Evolutionary conservation across 192 early-diverging fungal species (phyloP).

Genomic region (Linderina pennispora): DNA sequence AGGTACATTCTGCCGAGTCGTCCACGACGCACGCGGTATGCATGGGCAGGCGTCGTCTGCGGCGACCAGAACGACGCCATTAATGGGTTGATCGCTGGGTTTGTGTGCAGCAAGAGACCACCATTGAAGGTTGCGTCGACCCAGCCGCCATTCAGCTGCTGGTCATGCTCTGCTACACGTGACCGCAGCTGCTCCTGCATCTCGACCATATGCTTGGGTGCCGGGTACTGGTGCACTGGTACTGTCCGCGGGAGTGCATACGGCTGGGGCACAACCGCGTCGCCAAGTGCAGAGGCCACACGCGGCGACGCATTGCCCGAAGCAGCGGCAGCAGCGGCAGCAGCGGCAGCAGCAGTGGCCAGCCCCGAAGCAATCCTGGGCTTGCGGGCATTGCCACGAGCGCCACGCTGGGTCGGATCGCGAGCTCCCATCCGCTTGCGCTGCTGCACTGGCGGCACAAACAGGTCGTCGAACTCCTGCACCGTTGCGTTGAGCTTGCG

Average conservation of each 20-base stretch:
- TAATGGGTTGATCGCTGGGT: slow-evolving; percentile 5
- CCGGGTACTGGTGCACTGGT: slow-evolving; percentile 26
- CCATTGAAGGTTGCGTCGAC: slow-evolving; percentile 27
- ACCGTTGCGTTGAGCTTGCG: slow-evolving; percentile 8
- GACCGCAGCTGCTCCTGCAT: slow-evolving; percentile 21
- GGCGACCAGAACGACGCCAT: slow-evolving; percentile 25
- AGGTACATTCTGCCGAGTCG: slow-evolving; percentile 28
- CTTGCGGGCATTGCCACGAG: slow-evolving; percentile 11
- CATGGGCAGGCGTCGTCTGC: slow-evolving; percentile 1
- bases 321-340: slow-evolving; percentile 1
- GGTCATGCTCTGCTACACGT: slow-evolving; percentile 5
- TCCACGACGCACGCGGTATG: slow-evolving; percentile 33
- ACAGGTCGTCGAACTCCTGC: slow-evolving; percentile 25
- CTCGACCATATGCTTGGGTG: slow-evolving; percentile 4
- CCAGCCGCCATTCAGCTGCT: slow-evolving; percentile 9
- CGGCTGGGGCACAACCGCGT: slow-evolving; percentile 17
- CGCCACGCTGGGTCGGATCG: slow-evolving; percentile 19
- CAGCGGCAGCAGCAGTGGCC: slow-evolving; percentile 11
- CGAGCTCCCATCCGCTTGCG: slow-evolving; percentile 19
- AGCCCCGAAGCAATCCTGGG: slow-evolving; percentile 13
- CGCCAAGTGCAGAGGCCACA: slow-evolving; percentile 3
- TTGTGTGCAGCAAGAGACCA: slow-evolving; percentile 2
- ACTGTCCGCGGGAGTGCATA: slow-evolving; percentile 32
- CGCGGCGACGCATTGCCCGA: neutral
- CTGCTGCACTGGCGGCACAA: slow-evolving; percentile 30